Conservation (phyloP, 2,329 filamentous ascomycete species). For the Apiospora aurea region DNA sequence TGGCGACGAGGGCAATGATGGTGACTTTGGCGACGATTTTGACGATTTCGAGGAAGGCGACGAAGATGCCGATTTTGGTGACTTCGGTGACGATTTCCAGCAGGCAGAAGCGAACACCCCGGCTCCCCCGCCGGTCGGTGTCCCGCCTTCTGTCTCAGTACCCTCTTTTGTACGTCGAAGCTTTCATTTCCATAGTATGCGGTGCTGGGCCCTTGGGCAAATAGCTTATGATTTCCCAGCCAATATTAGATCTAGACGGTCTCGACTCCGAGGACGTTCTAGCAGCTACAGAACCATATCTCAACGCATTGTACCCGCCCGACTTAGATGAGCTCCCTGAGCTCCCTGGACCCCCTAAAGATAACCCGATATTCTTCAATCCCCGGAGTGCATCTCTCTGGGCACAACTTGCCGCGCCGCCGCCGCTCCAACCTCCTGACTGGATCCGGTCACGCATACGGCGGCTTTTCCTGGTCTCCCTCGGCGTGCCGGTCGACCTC, state of each 20-base stretch:
- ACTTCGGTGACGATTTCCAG: conserved; percentile 78
- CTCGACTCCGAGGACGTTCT: conserved; percentile 67
- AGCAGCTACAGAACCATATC: conserved; percentile 68
- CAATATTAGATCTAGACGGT: conserved; percentile 72
- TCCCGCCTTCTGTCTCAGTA: conserved; percentile 45
- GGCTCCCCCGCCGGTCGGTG: conserved; percentile 40
- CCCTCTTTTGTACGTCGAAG: conserved; percentile 54
- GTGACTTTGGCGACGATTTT: conserved; percentile 66
- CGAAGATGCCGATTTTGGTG: conserved; percentile 65
- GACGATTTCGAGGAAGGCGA: conserved; percentile 69
- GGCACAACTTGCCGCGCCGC: conserved; percentile 95
- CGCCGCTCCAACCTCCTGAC: conserved; percentile 92
- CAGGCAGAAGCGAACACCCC: conserved; percentile 52
- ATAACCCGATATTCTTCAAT: conserved; percentile 77
- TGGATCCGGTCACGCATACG: conserved; percentile 97
- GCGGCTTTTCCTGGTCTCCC: conserved; percentile 91
- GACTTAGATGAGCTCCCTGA: conserved; percentile 59
- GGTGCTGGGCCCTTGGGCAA: conserved; percentile 16
- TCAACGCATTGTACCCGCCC: conserved; percentile 70
- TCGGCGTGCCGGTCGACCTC: conserved; percentile 94
- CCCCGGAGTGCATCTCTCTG: conserved; percentile 89
- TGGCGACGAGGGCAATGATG: conserved; percentile 44
- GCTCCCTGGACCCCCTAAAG: conserved; percentile 58
- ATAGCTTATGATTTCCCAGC: conserved; percentile 48
- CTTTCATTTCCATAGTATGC: conserved; percentile 38